These are phyloP conservation scores for Ascochyta koolunga DNA, from an alignment of 2,329 filamentous ascomycete species.

Conservation along the genomic window DNA sequence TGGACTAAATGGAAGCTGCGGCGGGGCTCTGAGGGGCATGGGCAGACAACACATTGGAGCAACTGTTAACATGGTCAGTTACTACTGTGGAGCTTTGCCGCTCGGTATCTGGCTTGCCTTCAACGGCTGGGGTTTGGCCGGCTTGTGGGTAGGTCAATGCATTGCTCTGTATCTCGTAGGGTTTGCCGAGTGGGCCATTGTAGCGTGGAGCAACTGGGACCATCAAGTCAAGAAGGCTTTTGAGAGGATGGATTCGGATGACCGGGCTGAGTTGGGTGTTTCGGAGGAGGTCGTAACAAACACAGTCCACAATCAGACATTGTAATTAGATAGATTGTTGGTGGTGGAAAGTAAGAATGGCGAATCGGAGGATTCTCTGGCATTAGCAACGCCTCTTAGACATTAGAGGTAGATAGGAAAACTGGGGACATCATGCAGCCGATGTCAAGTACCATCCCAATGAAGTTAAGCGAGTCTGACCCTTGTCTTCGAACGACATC, in stretches of 20 bases:
- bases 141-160: slow-evolving; percentile 84
- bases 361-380: slow-evolving; percentile 9
- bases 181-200: slow-evolving; percentile 77
- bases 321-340: slow-evolving; percentile 18
- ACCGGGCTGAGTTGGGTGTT: slow-evolving; percentile 50
- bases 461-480: slow-evolving; percentile 26
- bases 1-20: slow-evolving; percentile 83
- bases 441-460: slow-evolving; percentile 30
- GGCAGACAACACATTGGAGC: slow-evolving; percentile 86
- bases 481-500: slow-evolving; percentile 30
- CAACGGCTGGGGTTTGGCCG: slow-evolving; percentile 80
- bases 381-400: slow-evolving; percentile 30
- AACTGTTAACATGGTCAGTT: slow-evolving; percentile 79
- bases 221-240: slow-evolving; percentile 74
- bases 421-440: slow-evolving; percentile 23
- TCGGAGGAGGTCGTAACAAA: slow-evolving; percentile 27
- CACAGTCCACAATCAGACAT: slow-evolving; percentile 17
- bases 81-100: slow-evolving; percentile 82
- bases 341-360: background rate
- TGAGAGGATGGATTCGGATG: slow-evolving; percentile 66
- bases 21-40: slow-evolving; percentile 81
- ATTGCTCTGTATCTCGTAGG: slow-evolving; percentile 76
- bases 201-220: slow-evolving; percentile 79
- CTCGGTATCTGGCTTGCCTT: slow-evolving; percentile 85
- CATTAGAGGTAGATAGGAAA: slow-evolving; percentile 34